phyloP scores from a whole-genome alignment of 2,329 filamentous ascomycete genomes.

The Didymella sp. region DNA sequence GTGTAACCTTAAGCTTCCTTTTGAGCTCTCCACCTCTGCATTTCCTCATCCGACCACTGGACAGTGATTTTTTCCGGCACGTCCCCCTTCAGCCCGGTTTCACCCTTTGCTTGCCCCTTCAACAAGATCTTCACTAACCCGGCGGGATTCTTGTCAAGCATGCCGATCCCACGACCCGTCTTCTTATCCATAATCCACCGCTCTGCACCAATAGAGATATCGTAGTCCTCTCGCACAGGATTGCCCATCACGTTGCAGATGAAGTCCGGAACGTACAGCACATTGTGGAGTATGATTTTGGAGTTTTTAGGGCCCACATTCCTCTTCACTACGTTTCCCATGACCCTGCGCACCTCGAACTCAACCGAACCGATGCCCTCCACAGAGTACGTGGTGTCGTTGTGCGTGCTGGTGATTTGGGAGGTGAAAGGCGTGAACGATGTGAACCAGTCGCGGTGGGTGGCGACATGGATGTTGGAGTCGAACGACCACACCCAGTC shows the following conservation, averaged over 20 bases:
- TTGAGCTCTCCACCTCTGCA: not conserved
- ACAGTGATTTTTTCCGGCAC: slow-evolving; percentile 4
- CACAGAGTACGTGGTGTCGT: slow-evolving; percentile 2
- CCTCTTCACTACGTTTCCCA: slow-evolving; percentile 6
- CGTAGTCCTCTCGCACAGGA: slow-evolving; percentile 7
- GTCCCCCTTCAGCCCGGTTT: slow-evolving; percentile 1
- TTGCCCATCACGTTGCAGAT: slow-evolving; percentile 10
- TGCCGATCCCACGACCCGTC: slow-evolving; percentile 3
- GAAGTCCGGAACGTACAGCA: slow-evolving; percentile 11
- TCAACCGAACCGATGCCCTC: slow-evolving; percentile 4
- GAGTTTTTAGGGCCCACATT: slow-evolving; percentile 10
- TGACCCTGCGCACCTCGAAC: slow-evolving; percentile 6
- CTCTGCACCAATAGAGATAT: slow-evolving; percentile 10
- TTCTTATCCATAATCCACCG: slow-evolving; percentile 13
- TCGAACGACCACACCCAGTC: slow-evolving; percentile 12
- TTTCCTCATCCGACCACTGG: not conserved
- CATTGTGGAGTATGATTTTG: slow-evolving; percentile 4
- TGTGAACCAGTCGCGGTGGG: slow-evolving; percentile 7
- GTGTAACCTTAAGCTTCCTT: not conserved
- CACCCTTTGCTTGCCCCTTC: slow-evolving; percentile 9
- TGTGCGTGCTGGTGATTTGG: not conserved
- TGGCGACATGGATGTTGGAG: slow-evolving; percentile 4
- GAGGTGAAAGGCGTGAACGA: slow-evolving; percentile 3
- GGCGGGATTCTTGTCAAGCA: slow-evolving; percentile 5
- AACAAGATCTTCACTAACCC: slow-evolving; percentile 7